A percentile compares a stretch with the other conserved stretches of the same genome.
Conservation (phyloP, 2,329 filamentous ascomycete species). For the Sarocladium oryzae region DNA sequence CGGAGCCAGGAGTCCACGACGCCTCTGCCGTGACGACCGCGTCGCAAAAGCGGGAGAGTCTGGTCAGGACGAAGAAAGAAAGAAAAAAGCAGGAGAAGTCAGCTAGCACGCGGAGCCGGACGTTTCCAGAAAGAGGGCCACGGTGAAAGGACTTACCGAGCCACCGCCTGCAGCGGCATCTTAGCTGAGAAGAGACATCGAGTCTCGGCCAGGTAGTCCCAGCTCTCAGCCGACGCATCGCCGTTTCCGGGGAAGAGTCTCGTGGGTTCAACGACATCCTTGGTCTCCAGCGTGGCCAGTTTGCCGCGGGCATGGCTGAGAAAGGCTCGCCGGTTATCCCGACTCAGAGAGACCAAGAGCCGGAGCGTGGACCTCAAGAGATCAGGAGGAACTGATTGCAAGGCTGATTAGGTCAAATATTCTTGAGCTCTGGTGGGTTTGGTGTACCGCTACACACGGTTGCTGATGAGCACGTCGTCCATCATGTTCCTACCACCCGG, state of each 20-base stretch:
- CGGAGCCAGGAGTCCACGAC: constrained; percentile 9
- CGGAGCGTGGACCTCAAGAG: constrained; percentile 27
- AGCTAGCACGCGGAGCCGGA: too few relatives aligned
- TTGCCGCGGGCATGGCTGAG: constrained; percentile 25
- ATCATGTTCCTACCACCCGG: constrained; percentile 37
- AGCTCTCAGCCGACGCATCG: constrained; percentile 17
- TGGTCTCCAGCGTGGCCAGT: constrained; percentile 19
- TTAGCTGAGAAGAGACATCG: constrained; percentile 31
- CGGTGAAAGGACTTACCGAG: constrained; percentile 19
- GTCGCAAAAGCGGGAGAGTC: constrained; percentile 11
- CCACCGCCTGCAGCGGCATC: constrained; percentile 22
- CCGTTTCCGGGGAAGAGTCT: constrained; percentile 20
- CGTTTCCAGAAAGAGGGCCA: too few relatives aligned
- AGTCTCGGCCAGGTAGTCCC: constrained; percentile 23
- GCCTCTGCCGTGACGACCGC: constrained; percentile 13
- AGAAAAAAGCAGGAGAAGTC: too few relatives aligned
- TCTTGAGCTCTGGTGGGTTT: too few relatives aligned
- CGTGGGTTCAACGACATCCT: constrained; percentile 14
- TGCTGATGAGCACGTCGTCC: constrained; percentile 34
- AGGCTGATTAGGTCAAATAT: too few relatives aligned
- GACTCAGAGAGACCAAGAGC: constrained; percentile 24
- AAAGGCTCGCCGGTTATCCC: constrained; percentile 23
- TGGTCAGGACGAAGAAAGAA: too few relatives aligned
- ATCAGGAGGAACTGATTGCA: constrained; percentile 23
- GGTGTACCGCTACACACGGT: constrained; percentile 20